Base-by-base conservation (phyloP, 2,329 filamentous ascomycete genomes). In the Aspergillus persii region DNA sequence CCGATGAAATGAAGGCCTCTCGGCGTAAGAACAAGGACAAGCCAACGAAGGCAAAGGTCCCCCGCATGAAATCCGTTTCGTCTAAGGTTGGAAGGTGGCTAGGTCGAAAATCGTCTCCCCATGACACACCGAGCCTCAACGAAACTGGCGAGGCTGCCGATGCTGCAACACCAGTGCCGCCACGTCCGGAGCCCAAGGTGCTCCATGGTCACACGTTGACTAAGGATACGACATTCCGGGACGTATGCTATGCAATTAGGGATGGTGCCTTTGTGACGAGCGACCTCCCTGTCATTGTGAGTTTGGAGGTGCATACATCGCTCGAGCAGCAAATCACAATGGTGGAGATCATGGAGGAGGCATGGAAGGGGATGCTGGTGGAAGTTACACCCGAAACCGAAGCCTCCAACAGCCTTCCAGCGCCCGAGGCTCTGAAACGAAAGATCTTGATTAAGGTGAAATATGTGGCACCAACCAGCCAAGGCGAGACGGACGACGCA, bases 341-440 rank as follows among this genome's bases (percentile, higher is more conserved):
- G 91, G 93, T 96, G 9, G 85, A 90, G 57, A 96, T 98, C 63
- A 97, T 99, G 89, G 87, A 87, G 64, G 87, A 96, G 66, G 89
- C 91, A 63, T 99, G 93, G 92, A 84, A 83, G 46, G 87, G 85
- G 0, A 78, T 89, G 68, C 81, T 98, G 5, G 81, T 97, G 9
- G 87, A 91, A 78, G 41, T 82, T 77, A 80, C 66, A 78, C 79
- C 65, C 72, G 87, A 90, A 78, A 44, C 81, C 76, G 80, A 66
- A 80, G 79, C 64, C 74, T 85, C 67, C 12, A 63, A 79, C 8
- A 67, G 74, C 4, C 83, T 94, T 29, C 89, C 91, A 0, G 83
- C 86, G 33, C 86, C 96, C 0, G 85, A 85, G 12, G 86, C 92
- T 11, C 76, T 98, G 54, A 83, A 83, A 54, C 83, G 86, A 57